Conservation (phyloP, 441 rosid species). For the Corymbia citriodora region DNA sequence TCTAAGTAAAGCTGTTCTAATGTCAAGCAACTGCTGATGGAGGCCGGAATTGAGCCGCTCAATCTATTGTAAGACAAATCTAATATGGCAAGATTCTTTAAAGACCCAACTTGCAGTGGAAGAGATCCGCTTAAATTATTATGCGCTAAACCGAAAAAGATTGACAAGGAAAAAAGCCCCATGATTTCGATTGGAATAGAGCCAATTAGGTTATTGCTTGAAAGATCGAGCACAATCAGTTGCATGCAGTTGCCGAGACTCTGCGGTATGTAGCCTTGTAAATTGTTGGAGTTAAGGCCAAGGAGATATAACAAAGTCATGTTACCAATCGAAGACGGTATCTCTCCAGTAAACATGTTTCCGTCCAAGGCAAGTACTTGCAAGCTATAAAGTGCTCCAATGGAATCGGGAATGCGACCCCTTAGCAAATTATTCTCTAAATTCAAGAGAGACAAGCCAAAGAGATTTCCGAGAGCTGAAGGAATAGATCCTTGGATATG, state of each 20-base stretch:
- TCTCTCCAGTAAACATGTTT: no score
- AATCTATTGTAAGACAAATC: background rate
- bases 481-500: no score
- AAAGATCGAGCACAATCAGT: background rate
- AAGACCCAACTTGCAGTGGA: background rate
- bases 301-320: no score
- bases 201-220: background rate
- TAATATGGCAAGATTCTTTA: background rate
- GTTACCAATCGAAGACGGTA: no score
- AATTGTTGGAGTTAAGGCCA: rapidly evolving
- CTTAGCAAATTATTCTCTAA: no score
- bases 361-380: no score
- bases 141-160: background rate
- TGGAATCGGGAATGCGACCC: no score
- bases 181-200: background rate
- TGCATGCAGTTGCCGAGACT: background rate
- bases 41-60: background rate
- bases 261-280: background rate
- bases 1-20: background rate
- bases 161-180: background rate
- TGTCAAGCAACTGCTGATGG: background rate
- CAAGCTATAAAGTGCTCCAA: no score
- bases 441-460: no score
- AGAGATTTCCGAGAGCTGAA: no score
- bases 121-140: background rate